Evolutionary conservation across 208 protist species (phyloP).

Genomic region (Trypanosoma lewisi): DNA sequence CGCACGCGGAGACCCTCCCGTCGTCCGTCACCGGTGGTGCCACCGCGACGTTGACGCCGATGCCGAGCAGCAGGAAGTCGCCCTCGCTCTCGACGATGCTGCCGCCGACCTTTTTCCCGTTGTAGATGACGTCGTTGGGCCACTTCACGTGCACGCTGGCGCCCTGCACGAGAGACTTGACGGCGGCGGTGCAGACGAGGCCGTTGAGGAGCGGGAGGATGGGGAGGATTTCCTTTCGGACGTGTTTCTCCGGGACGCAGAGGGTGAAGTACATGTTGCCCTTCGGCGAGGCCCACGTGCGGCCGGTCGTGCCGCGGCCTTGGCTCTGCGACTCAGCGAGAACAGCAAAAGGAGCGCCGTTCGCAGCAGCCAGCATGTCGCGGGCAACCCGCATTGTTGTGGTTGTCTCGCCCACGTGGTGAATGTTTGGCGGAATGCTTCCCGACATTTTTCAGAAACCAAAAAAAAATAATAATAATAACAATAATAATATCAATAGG

Average conservation of each 20-base stretch:
- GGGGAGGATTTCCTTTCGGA: slow-evolving; percentile 31
- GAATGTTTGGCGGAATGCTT: slow-evolving; percentile 29
- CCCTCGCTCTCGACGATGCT: slow-evolving; percentile 46
- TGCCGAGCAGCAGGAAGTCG: slow-evolving; percentile 48
- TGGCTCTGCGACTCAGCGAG: slow-evolving; percentile 43
- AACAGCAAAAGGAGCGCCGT: slow-evolving; percentile 38
- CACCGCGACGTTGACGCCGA: slow-evolving; percentile 62
- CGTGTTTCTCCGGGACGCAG: slow-evolving; percentile 32
- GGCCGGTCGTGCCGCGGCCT: slow-evolving; percentile 57
- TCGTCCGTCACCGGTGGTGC: slow-evolving; percentile 47
- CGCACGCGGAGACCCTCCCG: slow-evolving; percentile 35
- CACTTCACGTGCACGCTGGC: slow-evolving; percentile 56
- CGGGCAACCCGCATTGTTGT: slow-evolving; percentile 67
- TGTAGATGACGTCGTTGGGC: slow-evolving; percentile 77
- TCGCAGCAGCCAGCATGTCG: slow-evolving; percentile 25
- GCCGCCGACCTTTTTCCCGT: slow-evolving; percentile 63
- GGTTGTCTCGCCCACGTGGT: slow-evolving; percentile 38
- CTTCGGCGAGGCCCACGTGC: slow-evolving; percentile 59
- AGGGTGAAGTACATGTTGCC: slow-evolving; percentile 81
- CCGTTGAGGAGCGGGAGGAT: slow-evolving; percentile 62
- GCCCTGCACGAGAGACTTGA: slow-evolving; percentile 31
- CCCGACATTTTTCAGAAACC: neutral
- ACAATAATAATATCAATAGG: neutral
- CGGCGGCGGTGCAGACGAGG: slow-evolving; percentile 42
- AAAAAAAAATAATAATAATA: neutral